These are phyloP conservation scores for Symbiotaphrina buchneri DNA, from an alignment of 495 filamentous ascomycete genomes.

Conservation along the genomic window DNA sequence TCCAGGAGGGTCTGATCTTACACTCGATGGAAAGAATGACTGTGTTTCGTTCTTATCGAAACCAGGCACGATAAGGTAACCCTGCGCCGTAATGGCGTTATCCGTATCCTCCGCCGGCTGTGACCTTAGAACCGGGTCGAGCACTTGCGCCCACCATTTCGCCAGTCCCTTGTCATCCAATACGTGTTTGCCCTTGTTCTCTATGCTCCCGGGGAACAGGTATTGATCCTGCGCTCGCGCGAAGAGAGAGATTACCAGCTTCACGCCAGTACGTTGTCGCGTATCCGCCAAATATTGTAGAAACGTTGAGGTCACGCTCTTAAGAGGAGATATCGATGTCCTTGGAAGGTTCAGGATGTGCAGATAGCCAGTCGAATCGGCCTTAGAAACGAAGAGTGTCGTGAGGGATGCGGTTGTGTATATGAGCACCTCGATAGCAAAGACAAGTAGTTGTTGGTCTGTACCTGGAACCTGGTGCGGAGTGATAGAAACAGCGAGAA, in stretches of 20 bases:
- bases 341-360: slow-evolving; percentile 34
- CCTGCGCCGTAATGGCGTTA: slow-evolving; percentile 26
- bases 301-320: slow-evolving; percentile 50
- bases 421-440: slow-evolving; percentile 40
- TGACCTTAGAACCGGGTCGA: slow-evolving; percentile 46
- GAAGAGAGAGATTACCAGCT: slow-evolving; percentile 72
- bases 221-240: slow-evolving; percentile 86
- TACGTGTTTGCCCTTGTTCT: slow-evolving; percentile 77
- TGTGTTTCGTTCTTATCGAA: slow-evolving; percentile 55
- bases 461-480: slow-evolving; percentile 2
- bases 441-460: slow-evolving; percentile 26
- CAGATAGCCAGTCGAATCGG: slow-evolving; percentile 83
- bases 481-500: slow-evolving; percentile 49
- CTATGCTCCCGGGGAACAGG: slow-evolving; percentile 75
- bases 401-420: slow-evolving; percentile 57
- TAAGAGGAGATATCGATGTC: slow-evolving; percentile 46
- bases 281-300: slow-evolving; percentile 47
- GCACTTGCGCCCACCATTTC: slow-evolving; percentile 81
- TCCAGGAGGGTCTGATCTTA: slow-evolving; percentile 19
- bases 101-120: slow-evolving; percentile 11
- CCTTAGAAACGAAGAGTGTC: slow-evolving; percentile 88
- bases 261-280: slow-evolving; percentile 40
- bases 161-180: slow-evolving; percentile 75
- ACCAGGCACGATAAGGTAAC: slow-evolving; percentile 73
- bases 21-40: slow-evolving; percentile 27